Base-by-base conservation (phyloP, 2,329 filamentous ascomycete genomes). In the Trichoderma breve region DNA sequence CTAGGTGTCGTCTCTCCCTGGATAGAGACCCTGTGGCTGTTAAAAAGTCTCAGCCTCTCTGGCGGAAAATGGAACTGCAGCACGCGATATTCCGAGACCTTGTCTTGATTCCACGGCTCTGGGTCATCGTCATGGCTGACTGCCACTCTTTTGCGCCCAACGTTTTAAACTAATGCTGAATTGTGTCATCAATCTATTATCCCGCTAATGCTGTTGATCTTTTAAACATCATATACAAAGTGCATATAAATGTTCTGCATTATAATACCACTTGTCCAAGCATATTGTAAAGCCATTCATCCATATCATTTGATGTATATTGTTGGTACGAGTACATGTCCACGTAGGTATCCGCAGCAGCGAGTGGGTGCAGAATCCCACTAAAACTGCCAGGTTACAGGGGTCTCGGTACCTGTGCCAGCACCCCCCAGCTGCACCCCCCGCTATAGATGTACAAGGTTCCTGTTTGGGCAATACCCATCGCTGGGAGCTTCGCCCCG, bases 401-500 rank as follows among this genome's bases (percentile, higher is more conserved):
- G 51, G 51, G 51, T 55, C 21, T 55, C 51, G 51, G 51, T 18
- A 55, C 21, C 51, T 28, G 21, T 55, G 18, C 55, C 34, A 15
- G 34, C 58, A 32, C 43, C 26, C 51, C 30, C 55, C 55, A 15
- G 18, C 26, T 36, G 26, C 53, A 24, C 30, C 34, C 32, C 65
- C 65, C 39, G 6, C 39, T 21, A 51, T 12, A 2, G 34, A 36
- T 36, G 34, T 1, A 34, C 15, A 0, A 8, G 14, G 43, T 69
- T 61, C 57, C 66, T 47, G 6, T 64, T 71, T 65, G 21, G 68
- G 61, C 60, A 64, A 71, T 53, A 60, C 32, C 26, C 55, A 61
- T 36, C 55, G 43, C 55, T 69, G 36, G 36, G 21, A 28, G 36
- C 36, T 53, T 36, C 66, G n/a, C n/a, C n/a, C 43, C 43, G 18